phyloP scores from a whole-genome alignment of 108 stramenopile genomes.

The Cyclostephanos tholiformis region DNA sequence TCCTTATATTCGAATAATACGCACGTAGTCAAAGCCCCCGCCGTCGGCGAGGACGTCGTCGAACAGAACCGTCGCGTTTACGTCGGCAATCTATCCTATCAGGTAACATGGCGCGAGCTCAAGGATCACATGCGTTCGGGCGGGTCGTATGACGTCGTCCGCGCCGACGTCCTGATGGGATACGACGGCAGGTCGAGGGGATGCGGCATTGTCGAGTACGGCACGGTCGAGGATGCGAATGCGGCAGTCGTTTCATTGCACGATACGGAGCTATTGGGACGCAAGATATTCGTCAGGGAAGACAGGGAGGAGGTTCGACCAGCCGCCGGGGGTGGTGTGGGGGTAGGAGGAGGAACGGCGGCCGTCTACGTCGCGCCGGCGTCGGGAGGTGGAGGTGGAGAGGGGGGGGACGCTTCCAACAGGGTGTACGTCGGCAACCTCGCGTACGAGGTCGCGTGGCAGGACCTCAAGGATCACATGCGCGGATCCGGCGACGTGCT shows the following conservation, averaged over 20 bases:
- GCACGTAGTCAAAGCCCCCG: too few species aligned
- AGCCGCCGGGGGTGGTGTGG: too few species aligned
- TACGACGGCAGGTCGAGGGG: slow-evolving; percentile 83
- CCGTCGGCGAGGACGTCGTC: too few species aligned
- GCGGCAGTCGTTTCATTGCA: slow-evolving; percentile 75
- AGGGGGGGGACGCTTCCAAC: slow-evolving; percentile 12
- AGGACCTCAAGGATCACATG: slow-evolving; percentile 96
- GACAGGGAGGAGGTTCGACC: slow-evolving; percentile 68
- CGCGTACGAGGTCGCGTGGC: slow-evolving; percentile 83
- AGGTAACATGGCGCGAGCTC: slow-evolving; percentile 66
- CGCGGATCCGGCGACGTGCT: slow-evolving; percentile 78
- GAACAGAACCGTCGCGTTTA: too few species aligned
- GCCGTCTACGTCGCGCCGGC: too few species aligned
- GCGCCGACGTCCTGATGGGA: slow-evolving; percentile 52
- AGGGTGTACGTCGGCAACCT: slow-evolving; percentile 92
- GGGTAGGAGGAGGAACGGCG: too few species aligned
- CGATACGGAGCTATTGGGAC: slow-evolving; percentile 78
- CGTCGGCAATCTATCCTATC: slow-evolving; percentile 91
- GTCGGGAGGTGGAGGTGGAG: too few species aligned
- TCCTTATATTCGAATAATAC: too few species aligned
- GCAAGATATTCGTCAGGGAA: slow-evolving; percentile 87
- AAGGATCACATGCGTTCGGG: slow-evolving; percentile 92
- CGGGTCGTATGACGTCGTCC: slow-evolving; percentile 77
- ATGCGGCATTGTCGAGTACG: slow-evolving; percentile 92
- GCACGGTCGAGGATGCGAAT: slow-evolving; percentile 74